Evolutionary conservation across 345 rosid genomes (phyloP), one percentile per base, ranked within the genome.

Genomic region (Aethionema arabicum): DNA sequence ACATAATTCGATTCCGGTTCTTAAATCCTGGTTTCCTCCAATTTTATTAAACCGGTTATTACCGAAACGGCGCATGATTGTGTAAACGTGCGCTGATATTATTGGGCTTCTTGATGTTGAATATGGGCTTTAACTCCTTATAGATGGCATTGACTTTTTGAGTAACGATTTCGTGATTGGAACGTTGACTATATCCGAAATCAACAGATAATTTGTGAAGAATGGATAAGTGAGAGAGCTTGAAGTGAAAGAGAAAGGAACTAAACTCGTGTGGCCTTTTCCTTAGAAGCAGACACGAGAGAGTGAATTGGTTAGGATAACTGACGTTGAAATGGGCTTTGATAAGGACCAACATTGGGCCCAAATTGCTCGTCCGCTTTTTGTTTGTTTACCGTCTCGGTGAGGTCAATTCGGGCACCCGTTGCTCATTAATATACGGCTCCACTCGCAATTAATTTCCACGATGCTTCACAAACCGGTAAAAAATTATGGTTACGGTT

Each of bases 261-360:
- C 27, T 54, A 47, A 69, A 61, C 63, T 69, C 52, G 3, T 55
- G 7, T 61, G 63, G 68, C 63, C 37, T 62, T 69, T 21, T 46
- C 16, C 57, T 48, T 54, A 55, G 63, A 55, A 61, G 57, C 32
- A 49, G 31, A 61, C 57, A 61, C 39, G 38, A 31, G 44, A n/a
- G 67, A 6, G 11, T 54, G 49, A 52, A 60, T 11, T 60, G 61
- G 67, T 58, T 52, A 59, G 32, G 27, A 44, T 48, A 43, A 21
- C 10, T 55, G 68, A 70, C 40, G 57, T 55, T 1, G 74, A 70
- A 68, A 40, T 56, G 59, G 63, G 74, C 63, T 32, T 70, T 63
- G 58, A 62, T 68, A 69, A 21, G 62, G 39, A 54, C 58, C 11
- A 52, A 55, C 64, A 48, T 62, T 63, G 68, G 27, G 74, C 63